Evolutionary conservation across 129 eudicot species (phyloP), one percentile per base, ranked within the genome.

Genomic region (Flaveria brownii): DNA sequence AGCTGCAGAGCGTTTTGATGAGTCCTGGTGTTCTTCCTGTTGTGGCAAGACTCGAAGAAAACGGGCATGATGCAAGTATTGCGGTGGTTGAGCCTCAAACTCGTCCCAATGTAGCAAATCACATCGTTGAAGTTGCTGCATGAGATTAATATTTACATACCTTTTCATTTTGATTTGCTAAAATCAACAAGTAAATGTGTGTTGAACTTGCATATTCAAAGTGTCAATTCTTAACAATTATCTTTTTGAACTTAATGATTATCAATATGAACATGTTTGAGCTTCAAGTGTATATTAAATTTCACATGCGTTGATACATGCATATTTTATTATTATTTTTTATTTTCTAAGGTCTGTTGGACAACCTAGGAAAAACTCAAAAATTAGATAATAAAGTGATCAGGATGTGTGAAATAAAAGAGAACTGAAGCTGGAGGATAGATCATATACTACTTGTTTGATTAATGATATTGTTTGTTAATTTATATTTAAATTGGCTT

Each of bases 1-100:
- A 75, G 68, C 75, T 82, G 80, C 82, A 82, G 18, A 77, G n/a
- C 3, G 33, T 30, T 39, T 42, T 18, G 9, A n/a, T 10, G 50
- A 3, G 50, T 41, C 2, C 30, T n/a, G 72, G 42, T 43, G 13
- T 11, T 62, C 18, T n/a, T 65, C 52, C 71, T 3, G 51, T 17
- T 7, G 63, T 56, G 3, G 13, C 63, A 1, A 18, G 9, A n/a
- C 46, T 66, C 25, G 12, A 41, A 2, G 25, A 16, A 67, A 67
- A 41, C 50, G 72, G 28, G 1, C 54, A 67, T 67, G 15, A 67
- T 10, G 28, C 52, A 0, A n/a, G 8, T 17, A 51, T 17, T n/a
- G 55, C 5, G 1, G 33, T 30, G 33, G 1, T 22, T 57, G 41
- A 57, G 15, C 68, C 77, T 20, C 28, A 60, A 45, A 70, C 70